These are phyloP conservation scores for Brettanomyces sp. DNA, from an alignment of 805 yeast species.

Conservation along the genomic window DNA sequence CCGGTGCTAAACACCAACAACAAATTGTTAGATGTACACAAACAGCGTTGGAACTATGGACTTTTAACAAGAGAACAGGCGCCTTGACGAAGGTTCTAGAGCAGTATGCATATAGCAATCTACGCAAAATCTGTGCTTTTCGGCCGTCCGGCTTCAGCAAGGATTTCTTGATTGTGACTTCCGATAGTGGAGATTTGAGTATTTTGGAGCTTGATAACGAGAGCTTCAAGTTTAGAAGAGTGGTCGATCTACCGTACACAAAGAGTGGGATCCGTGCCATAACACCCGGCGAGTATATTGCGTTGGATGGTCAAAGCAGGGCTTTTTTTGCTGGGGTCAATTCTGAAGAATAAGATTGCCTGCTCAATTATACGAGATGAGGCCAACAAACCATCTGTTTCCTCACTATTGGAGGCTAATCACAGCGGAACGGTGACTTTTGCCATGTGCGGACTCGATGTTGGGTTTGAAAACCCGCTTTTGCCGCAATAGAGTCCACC, in stretches of 20 bases:
- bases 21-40: constrained; percentile 53
- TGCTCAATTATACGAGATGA: constrained; percentile 34
- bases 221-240: constrained; percentile 25
- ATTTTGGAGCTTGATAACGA: constrained; percentile 27
- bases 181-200: constrained; percentile 73
- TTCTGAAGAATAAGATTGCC: constrained; percentile 66
- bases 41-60: constrained; percentile 44
- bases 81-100: constrained; percentile 32
- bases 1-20: constrained; percentile 44
- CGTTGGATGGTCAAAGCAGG: constrained; percentile 63
- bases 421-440: constrained; percentile 44
- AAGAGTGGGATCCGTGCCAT: constrained; percentile 69
- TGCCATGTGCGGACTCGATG: constrained; percentile 52
- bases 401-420: constrained; percentile 69
- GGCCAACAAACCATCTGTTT: constrained; percentile 36
- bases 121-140: constrained; percentile 45
- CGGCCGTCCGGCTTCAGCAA: constrained; percentile 41
- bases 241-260: constrained; percentile 55
- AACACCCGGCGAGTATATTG: constrained; percentile 65
- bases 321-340: constrained; percentile 62
- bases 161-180: constrained; percentile 57
- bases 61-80: constrained; percentile 48
- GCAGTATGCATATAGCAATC: constrained; percentile 47
- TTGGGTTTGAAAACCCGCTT: constrained; percentile 71
- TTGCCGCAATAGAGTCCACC: constrained; percentile 70